Evolutionary conservation across 2,329 filamentous ascomycete genomes (phyloP), one percentile per base, ranked within the genome.

Genomic region (Atkinsonella hypoxylon): DNA sequence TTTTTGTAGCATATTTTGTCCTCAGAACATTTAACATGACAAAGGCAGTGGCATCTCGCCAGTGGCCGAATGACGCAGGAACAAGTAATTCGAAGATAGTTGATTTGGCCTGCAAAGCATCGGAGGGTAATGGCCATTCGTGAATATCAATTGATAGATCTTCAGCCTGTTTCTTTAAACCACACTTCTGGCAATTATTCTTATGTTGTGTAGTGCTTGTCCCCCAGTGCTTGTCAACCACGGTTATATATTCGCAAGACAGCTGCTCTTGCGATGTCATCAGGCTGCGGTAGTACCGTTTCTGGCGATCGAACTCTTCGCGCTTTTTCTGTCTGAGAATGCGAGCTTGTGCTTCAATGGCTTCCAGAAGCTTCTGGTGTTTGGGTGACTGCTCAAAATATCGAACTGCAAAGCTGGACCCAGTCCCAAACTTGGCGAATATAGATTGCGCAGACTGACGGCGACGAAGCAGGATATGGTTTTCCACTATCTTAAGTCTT

Each of bases 41-140:
- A 45, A 64, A 72, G 0, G 67, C 51, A 0, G 73, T 76, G 1
- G 59, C 54, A 51, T 80, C 72, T 15, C 78, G 65, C 78, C 78
- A 82, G 1, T 55, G 45, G 0, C 57, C 57, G 34, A 77, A 73
- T 0, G 11, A n/a, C 0, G 11, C 0, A 0, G 78, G 78, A 0
- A 70, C 52, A 0, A 55, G 50, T 0, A 82, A 62, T 53, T 83
- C 79, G 36, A 83, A 83, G 0, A 82, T 66, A 0, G 68, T 69
- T 0, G 74, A 63, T 54, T 77, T 72, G 0, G 69, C 68, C 13
- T 66, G 30, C 0, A 54, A n/a, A 0, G 42, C 0, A 0, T 66
- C 15, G 0, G 41, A 31, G 0, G 77, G 72, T 0, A 83, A 62
- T 0, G 79, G 78, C 77, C 77, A 82, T 57, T 84, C 81, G 53